Conservation (phyloP, 164 flowering plant species). For the Hamamelis virginiana region DNA sequence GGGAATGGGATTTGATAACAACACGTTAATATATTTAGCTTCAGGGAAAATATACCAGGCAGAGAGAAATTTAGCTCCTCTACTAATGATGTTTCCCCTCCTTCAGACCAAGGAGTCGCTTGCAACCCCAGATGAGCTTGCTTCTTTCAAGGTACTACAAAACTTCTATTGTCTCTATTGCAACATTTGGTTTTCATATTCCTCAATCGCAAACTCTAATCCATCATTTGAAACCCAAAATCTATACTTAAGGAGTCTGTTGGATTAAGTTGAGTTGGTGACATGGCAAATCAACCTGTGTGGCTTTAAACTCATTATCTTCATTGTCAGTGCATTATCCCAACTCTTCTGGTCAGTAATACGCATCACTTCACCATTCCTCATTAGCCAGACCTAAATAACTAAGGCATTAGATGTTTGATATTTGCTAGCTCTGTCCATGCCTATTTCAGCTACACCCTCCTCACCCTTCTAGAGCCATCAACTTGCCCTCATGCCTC, state of each 20-base stretch:
- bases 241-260: background rate
- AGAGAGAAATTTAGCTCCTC: slow-evolving; percentile 57
- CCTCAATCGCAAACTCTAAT: background rate
- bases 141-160: slow-evolving; percentile 50
- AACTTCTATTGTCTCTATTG: background rate
- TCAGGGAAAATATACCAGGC: slow-evolving; percentile 73
- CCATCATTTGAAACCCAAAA: too few relatives aligned
- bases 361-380: too few relatives aligned
- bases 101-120: slow-evolving; percentile 72
- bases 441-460: too few relatives aligned
- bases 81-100: slow-evolving; percentile 69
- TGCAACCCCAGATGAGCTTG: slow-evolving; percentile 66
- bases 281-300: too few relatives aligned
- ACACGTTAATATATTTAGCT: slow-evolving; percentile 74
- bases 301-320: too few relatives aligned
- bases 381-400: too few relatives aligned
- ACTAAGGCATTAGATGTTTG: too few relatives aligned
- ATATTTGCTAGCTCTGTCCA: too few relatives aligned
- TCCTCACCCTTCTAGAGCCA: too few relatives aligned
- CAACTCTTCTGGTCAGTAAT: too few relatives aligned
- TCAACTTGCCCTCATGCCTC: too few relatives aligned
- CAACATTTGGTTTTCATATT: background rate
- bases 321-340: too few relatives aligned
- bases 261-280: background rate
- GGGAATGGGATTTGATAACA: slow-evolving; percentile 80